These are phyloP conservation scores for Dactylis glomerata DNA, from an alignment of 176 grass and related monocot genomes.

Conservation along the genomic window DNA sequence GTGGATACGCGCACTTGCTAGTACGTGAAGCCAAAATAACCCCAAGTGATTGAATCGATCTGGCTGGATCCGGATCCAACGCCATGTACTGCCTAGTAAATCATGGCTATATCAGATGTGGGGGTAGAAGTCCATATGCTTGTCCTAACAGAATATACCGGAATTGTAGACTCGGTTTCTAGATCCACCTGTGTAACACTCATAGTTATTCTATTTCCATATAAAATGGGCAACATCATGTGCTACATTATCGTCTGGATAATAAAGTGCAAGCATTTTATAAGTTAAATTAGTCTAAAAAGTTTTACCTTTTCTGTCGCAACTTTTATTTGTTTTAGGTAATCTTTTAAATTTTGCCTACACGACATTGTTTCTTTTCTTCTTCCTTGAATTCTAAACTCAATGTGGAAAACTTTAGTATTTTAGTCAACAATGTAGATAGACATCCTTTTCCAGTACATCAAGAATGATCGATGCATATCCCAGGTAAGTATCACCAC, in stretches of 20 bases:
- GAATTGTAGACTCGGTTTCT: too few species aligned
- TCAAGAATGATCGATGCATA: slow-evolving; percentile 11
- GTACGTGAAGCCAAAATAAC: background rate
- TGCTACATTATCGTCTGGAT: background rate
- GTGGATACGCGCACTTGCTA: background rate
- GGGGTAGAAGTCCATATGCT: too few species aligned
- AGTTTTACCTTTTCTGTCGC: background rate
- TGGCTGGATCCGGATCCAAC: background rate
- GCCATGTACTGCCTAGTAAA: background rate
- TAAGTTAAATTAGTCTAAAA: background rate
- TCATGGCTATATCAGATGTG: too few species aligned
- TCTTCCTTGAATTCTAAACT: background rate
- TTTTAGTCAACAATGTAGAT: background rate
- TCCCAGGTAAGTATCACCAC: background rate
- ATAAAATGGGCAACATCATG: background rate
- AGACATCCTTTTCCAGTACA: background rate
- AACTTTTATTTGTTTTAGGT: too few species aligned
- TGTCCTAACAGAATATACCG: too few species aligned
- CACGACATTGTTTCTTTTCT: background rate
- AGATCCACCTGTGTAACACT: too few species aligned
- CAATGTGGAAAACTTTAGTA: background rate
- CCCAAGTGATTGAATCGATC: background rate
- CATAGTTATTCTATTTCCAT: background rate
- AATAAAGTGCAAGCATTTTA: background rate
- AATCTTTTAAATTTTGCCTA: background rate